A percentile compares a stretch with the other conserved stretches of the same genome.
phyloP scores from a whole-genome alignment of 148 eudicot genomes.

The Nyssa sinensis region DNA sequence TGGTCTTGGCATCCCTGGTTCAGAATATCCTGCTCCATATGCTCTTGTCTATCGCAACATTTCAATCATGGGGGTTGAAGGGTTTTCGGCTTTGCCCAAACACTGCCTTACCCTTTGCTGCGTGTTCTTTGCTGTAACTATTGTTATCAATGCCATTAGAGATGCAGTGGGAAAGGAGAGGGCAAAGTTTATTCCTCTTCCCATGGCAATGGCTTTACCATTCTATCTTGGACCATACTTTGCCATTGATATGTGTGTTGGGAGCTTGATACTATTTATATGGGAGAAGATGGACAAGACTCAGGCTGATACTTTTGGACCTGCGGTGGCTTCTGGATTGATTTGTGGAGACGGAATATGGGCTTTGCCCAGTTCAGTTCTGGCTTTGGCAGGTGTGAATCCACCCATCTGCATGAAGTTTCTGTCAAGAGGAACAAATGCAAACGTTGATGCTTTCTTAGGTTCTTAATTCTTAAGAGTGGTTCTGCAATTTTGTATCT shows the following conservation, averaged over 20 bases:
- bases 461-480: neutral
- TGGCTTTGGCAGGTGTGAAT: slow-evolving; percentile 46
- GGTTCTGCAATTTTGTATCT: neutral
- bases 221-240: slow-evolving; percentile 64
- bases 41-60: slow-evolving; percentile 45
- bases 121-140: slow-evolving; percentile 37
- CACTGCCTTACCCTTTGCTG: slow-evolving; percentile 48
- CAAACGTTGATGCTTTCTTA: slow-evolving; percentile 20
- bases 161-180: slow-evolving; percentile 27
- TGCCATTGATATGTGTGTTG: slow-evolving; percentile 67
- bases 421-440: slow-evolving; percentile 14
- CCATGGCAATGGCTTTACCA: slow-evolving; percentile 77
- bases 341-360: slow-evolving; percentile 77
- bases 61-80: slow-evolving; percentile 52
- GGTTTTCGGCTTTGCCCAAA: slow-evolving; percentile 48
- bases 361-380: slow-evolving; percentile 54
- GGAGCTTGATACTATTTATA: slow-evolving; percentile 52
- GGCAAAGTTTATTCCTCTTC: slow-evolving; percentile 45
- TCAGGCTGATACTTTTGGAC: slow-evolving; percentile 45
- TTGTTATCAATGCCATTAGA: slow-evolving; percentile 37
- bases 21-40: slow-evolving; percentile 48
- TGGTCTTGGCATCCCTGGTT: slow-evolving; percentile 32
- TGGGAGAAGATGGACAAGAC: slow-evolving; percentile 42
- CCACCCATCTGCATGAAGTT: slow-evolving; percentile 71
- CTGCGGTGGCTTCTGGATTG: slow-evolving; percentile 66